A percentile compares a stretch with the other conserved stretches of the same genome.
phyloP scores from a whole-genome alignment of 495 filamentous ascomycete genomes.

The Talaromyces nanjingensis region DNA sequence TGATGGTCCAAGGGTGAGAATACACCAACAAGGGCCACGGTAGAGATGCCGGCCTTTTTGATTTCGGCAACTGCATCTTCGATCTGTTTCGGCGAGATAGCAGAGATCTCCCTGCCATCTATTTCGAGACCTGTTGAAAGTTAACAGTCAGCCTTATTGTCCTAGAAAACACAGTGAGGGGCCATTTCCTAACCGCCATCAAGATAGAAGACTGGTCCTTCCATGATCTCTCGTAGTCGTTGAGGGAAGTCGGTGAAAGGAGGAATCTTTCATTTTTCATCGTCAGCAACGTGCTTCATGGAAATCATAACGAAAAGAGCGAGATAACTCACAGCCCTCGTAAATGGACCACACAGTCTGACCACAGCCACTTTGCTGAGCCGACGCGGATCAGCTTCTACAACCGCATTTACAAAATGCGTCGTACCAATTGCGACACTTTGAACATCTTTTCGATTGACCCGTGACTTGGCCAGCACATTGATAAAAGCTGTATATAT shows the following conservation, averaged over 20 bases:
- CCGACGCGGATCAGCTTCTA: constrained; percentile 45
- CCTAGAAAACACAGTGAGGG: not conserved
- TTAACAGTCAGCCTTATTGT: not conserved
- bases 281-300: not conserved
- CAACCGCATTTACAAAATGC: constrained; percentile 57
- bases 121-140: constrained; percentile 26
- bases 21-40: constrained; percentile 29
- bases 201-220: constrained; percentile 29
- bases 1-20: constrained; percentile 31
- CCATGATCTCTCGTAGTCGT: constrained; percentile 23
- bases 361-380: constrained; percentile 48
- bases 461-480: constrained; percentile 33
- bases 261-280: constrained; percentile 28
- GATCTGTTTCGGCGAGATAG: constrained; percentile 21
- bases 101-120: constrained; percentile 28
- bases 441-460: constrained; percentile 35
- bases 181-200: constrained; percentile 22
- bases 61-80: constrained; percentile 23
- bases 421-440: constrained; percentile 58
- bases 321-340: constrained; percentile 20
- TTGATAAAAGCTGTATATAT: constrained; percentile 43
- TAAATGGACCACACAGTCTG: constrained; percentile 46
- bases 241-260: constrained; percentile 43
- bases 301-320: not conserved
- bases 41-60: constrained; percentile 21